These are phyloP conservation scores for Meyerozyma carpophila DNA, from an alignment of 1,139 yeast genomes.

Conservation along the genomic window DNA sequence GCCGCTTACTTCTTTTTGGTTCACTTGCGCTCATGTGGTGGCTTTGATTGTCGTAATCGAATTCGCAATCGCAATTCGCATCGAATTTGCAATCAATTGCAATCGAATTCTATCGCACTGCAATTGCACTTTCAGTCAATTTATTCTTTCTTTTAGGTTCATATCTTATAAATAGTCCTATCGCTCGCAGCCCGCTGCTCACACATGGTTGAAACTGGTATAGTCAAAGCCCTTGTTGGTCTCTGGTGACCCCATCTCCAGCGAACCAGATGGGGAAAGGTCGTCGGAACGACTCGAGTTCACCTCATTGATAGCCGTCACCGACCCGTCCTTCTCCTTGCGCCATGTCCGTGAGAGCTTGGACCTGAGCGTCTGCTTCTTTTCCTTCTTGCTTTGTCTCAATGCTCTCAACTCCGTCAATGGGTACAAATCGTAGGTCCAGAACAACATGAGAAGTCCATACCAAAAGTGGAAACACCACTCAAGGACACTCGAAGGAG, in stretches of 20 bases:
- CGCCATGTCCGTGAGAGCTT: background rate
- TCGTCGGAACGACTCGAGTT: background rate
- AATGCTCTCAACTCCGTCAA: conserved; percentile 16
- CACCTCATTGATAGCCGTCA: background rate
- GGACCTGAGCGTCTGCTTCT: background rate
- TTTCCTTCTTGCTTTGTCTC: background rate
- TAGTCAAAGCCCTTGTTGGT: background rate
- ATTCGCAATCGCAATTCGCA: no score
- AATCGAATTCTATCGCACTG: no score
- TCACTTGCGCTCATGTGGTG: no score
- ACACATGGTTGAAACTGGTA: background rate
- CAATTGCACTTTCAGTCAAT: no score
- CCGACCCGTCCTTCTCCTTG: background rate
- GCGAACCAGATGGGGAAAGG: background rate
- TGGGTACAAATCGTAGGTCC: conserved; percentile 35
- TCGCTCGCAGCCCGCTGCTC: background rate
- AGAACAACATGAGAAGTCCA: conserved; percentile 28
- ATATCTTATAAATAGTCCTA: background rate
- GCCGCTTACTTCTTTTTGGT: no score
- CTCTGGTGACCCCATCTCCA: background rate
- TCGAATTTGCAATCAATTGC: no score
- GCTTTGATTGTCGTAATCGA: no score
- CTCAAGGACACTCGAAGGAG: conserved; percentile 23
- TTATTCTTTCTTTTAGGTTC: no score
- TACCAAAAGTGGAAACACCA: conserved; percentile 36